Evolutionary conservation across 2,329 filamentous ascomycete genomes (phyloP), one percentile per base, ranked within the genome.

Genomic region (Monosporascus sp.): DNA sequence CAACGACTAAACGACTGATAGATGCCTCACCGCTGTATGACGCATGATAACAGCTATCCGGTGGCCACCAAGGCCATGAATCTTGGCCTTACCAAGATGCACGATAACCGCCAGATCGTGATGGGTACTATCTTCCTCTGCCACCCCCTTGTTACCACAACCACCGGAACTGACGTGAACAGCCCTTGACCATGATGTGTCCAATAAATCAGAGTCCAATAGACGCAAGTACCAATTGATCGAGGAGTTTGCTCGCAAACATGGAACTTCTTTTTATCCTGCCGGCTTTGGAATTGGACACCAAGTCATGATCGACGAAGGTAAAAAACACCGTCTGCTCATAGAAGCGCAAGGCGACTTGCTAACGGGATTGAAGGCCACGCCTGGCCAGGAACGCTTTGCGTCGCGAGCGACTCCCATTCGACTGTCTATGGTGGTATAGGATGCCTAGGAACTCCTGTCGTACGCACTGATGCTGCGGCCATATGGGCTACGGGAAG

Each of bases 221-320:
- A 86, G 64, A 96, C 22, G 22, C 22, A 22, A 96, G 66, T 96
- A 96, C 69, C 67, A 70, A 18, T 81, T 87, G 63, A 96, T 96
- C 50, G 84, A 93, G 66, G 79, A 84, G 57, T 96, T 97, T 71
- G 92, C 89, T 1, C 78, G 80, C 64, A 78, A 83, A 55, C 89
- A 96, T 55, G 88, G 87, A 3, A 80, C 94, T 1, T 77, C 84
- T 55, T 90, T 92, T 67, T 95, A 87, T 63, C 85, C 84, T 1
- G 87, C 89, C 1, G 89, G 89, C 1, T 72, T 83, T 45, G 90
- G 90, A 14, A 96, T 96, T 63, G 92, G 91, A 0, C 93, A 97
- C 68, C 93, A 97, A 69, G 86, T 93, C 60, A 91, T 94, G 88
- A 82, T 96, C 0, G 91, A 96, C 68, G 90, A 90, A 68, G 87